Evolutionary conservation across 2,329 filamentous ascomycete species (phyloP), one percentile per base, ranked within the genome.

Genomic region (Colletotrichum brevisporum): DNA sequence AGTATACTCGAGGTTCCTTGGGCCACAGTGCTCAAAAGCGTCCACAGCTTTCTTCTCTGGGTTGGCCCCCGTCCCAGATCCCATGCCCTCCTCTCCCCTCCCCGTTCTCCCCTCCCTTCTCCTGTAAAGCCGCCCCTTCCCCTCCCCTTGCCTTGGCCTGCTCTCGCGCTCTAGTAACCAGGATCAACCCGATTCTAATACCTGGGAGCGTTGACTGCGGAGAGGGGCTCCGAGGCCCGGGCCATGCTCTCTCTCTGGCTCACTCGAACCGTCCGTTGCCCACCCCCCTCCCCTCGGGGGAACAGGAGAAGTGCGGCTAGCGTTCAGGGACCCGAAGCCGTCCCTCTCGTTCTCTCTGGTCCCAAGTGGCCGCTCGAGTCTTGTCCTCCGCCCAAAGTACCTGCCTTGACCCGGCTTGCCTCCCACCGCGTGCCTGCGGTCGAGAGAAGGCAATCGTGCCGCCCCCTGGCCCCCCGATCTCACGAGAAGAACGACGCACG

Each of bases 201-300:
- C 50, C 54, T 60, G 54, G 64, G 65, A 68, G 61, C 54, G 61
- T 54, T 59, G 61, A 65, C 51, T 65, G 66, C 61, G 66, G 61
- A 65, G 66, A 68, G 60, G 65, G 65, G 65, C 54, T 54, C 47
- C 45, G n/a, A 67, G 52, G 58, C 36, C 60, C 60, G 31, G 41
- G 26, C 66, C 48, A 54, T 48, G 54, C 41, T 64, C 21, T 16
- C 18, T 36, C 63, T 54, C 31, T 58, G 41, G 31, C 24, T 36
- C 43, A 58, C 55, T 52, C 45, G n/a, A 27, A 50, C 24, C 12
- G 47, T n/a, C n/a, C 16, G n/a, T 50, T 24, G 8, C n/a, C 47
- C n/a, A 5, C 62, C 50, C 54, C 59, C 64, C 48, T 54, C 58
- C 65, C 54, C 48, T 50, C 50, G 61, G 62, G 54, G 54, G 48